These are phyloP conservation scores for Mortierella sp. DNA, from an alignment of 371 early-diverging fungal genomes.

Conservation along the genomic window DNA sequence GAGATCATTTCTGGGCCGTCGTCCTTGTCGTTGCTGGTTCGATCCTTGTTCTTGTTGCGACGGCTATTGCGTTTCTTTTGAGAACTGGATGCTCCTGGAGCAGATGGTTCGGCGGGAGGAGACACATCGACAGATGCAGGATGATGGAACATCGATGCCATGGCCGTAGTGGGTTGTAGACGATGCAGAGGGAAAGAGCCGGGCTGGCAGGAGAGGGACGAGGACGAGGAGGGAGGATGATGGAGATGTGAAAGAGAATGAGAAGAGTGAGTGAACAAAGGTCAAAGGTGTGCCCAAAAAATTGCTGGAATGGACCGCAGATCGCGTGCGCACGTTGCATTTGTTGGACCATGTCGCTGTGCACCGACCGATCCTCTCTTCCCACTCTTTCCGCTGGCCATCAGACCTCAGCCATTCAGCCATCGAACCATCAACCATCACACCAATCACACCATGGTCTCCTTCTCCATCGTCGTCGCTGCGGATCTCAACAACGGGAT, in stretches of 20 bases:
- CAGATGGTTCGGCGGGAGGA: too few species aligned
- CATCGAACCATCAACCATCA: background rate
- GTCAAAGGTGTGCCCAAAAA: too few species aligned
- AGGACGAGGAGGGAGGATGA: slow-evolving; percentile 1
- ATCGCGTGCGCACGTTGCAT: too few species aligned
- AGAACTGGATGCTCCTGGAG: too few species aligned
- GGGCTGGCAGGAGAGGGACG: slow-evolving; percentile 4
- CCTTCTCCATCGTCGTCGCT: slow-evolving; percentile 78
- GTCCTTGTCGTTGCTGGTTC: slow-evolving; percentile 10
- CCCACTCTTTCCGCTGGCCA: too few species aligned
- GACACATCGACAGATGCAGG: too few species aligned
- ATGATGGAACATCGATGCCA: too few species aligned
- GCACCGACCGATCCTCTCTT: background rate
- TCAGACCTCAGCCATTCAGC: background rate
- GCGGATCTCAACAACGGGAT: slow-evolving; percentile 83
- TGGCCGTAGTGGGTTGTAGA: too few species aligned
- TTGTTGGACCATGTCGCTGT: too few species aligned
- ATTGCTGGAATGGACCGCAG: too few species aligned
- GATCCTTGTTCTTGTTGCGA: slow-evolving; percentile 9
- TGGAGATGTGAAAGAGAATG: background rate
- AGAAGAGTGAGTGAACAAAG: too few species aligned
- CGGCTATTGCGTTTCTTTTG: too few species aligned
- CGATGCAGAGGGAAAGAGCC: slow-evolving; percentile 1
- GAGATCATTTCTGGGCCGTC: slow-evolving; percentile 9
- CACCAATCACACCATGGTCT: slow-evolving; percentile 5